Conservation (phyloP, 371 early-diverging fungal genomes). For the Mucor piriformis region DNA sequence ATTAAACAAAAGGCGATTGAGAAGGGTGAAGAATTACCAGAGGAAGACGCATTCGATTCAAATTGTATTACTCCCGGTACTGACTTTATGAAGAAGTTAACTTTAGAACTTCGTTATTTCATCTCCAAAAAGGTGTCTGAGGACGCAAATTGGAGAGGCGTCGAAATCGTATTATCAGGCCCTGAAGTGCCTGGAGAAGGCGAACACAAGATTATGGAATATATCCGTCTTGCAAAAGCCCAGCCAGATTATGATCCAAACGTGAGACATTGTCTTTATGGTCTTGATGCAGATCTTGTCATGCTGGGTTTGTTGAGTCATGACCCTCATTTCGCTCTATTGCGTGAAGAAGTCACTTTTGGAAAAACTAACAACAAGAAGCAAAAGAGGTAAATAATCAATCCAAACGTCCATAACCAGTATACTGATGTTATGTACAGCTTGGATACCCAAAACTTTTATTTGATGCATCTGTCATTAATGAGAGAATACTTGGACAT, state of each 20-base stretch:
- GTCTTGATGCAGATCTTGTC: constrained; percentile 98
- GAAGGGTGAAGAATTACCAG: constrained; percentile 73
- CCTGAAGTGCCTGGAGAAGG: constrained; percentile 99
- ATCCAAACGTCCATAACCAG: not conserved
- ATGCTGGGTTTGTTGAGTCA: constrained; percentile 96
- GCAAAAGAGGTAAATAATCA: constrained; percentile 40
- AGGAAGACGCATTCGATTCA: constrained; percentile 89
- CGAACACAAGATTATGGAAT: constrained; percentile 99
- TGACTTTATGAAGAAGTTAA: constrained; percentile 95
- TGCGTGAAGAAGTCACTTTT: constrained; percentile 97
- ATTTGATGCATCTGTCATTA: constrained; percentile 83
- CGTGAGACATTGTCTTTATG: constrained; percentile 94
- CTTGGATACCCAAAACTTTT: constrained; percentile 69
- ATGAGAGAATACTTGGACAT: constrained; percentile 91
- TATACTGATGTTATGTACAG: constrained; percentile 12
- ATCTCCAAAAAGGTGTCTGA: constrained; percentile 90
- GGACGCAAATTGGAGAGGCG: constrained; percentile 87
- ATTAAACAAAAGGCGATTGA: constrained; percentile 57
- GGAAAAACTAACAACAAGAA: constrained; percentile 65
- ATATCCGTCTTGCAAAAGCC: constrained; percentile 86
- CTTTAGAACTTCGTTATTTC: constrained; percentile 85
- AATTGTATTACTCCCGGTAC: constrained; percentile 99
- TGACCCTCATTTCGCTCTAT: constrained; percentile 94
- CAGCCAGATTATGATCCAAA: constrained; percentile 83
- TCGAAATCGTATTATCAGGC: constrained; percentile 93